These are phyloP conservation scores for Morella rubra DNA, from an alignment of 306 rosid species.

Conservation along the genomic window DNA sequence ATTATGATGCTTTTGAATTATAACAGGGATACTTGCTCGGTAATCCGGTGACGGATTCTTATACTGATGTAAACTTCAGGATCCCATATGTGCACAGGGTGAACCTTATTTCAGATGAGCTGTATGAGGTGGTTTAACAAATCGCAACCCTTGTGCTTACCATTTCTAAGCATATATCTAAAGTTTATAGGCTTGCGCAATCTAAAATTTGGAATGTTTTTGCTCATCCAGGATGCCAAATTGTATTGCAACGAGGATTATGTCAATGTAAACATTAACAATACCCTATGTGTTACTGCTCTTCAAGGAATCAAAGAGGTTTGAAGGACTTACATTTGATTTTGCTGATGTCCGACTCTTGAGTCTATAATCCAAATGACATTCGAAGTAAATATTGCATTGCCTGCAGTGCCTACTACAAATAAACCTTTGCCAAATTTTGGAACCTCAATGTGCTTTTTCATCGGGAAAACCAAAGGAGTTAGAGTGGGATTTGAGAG, in stretches of 20 bases:
- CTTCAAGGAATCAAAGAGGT: constrained; percentile 4
- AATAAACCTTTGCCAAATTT: constrained; percentile 26
- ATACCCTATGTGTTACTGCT: constrained; percentile 1
- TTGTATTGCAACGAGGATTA: constrained; percentile 2
- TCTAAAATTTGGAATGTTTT: background rate
- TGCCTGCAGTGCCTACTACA: constrained; percentile 26
- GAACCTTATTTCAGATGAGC: constrained; percentile 25
- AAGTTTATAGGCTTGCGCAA: background rate
- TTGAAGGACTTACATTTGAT: background rate
- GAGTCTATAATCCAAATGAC: background rate
- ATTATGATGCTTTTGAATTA: constrained; percentile 1
- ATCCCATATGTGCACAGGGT: constrained; percentile 30
- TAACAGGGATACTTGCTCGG: constrained; percentile 32
- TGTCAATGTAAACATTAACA: background rate
- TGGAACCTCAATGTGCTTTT: constrained; percentile 33
- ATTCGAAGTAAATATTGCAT: background rate
- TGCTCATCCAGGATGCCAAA: background rate
- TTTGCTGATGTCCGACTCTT: background rate
- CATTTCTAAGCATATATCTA: background rate
- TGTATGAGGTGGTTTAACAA: constrained; percentile 17
- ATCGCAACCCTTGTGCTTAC: background rate
- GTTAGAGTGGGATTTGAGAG: constrained; percentile 24
- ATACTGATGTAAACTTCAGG: constrained; percentile 19
- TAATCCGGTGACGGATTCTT: constrained; percentile 25
- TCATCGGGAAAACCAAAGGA: constrained; percentile 24